A percentile compares a stretch with the other conserved stretches of the same genome.
Evolutionary conservation across 345 rosid species (phyloP).

Genomic region (Eutrema yunnanense): DNA sequence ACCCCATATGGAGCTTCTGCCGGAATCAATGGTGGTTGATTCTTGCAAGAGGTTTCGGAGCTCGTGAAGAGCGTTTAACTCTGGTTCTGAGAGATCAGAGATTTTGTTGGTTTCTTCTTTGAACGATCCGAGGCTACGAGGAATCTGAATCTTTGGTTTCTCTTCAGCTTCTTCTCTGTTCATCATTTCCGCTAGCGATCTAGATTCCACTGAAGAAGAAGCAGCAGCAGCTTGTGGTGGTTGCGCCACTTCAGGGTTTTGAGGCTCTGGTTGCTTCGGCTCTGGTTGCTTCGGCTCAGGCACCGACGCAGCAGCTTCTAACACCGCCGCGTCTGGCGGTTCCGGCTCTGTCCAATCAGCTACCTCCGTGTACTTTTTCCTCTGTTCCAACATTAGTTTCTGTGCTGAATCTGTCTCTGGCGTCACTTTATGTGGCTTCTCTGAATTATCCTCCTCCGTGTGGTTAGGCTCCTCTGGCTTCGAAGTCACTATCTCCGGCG

Average conservation of each 20-base stretch:
- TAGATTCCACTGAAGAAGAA: slow-evolving; percentile 19
- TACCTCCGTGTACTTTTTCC: slow-evolving; percentile 24
- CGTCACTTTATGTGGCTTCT: background rate
- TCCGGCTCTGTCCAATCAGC: slow-evolving; percentile 30
- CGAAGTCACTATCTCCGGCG: background rate
- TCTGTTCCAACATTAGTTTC: slow-evolving; percentile 18
- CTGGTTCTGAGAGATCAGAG: slow-evolving; percentile 48
- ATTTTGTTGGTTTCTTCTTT: slow-evolving; percentile 61
- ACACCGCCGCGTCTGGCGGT: slow-evolving; percentile 26
- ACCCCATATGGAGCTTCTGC: slow-evolving; percentile 57
- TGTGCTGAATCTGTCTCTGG: background rate
- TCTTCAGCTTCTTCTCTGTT: slow-evolving; percentile 40
- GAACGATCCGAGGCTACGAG: slow-evolving; percentile 45
- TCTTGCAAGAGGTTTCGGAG: slow-evolving; percentile 40
- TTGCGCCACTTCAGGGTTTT: background rate
- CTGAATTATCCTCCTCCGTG: background rate
- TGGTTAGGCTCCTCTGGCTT: background rate
- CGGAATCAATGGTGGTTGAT: slow-evolving; percentile 21
- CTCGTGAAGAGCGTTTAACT: slow-evolving; percentile 41
- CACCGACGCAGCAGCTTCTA: slow-evolving; percentile 27
- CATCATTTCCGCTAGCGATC: slow-evolving; percentile 38
- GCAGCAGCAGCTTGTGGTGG: background rate
- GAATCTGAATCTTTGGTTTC: slow-evolving; percentile 29
- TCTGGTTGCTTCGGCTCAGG: slow-evolving; percentile 8
- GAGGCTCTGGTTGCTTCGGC: background rate